Percentiles rank a stretch among this genome's conserved stretches.
phyloP scores from a whole-genome alignment of 176 grass and related monocot genomes.

The Dactylis glomerata region DNA sequence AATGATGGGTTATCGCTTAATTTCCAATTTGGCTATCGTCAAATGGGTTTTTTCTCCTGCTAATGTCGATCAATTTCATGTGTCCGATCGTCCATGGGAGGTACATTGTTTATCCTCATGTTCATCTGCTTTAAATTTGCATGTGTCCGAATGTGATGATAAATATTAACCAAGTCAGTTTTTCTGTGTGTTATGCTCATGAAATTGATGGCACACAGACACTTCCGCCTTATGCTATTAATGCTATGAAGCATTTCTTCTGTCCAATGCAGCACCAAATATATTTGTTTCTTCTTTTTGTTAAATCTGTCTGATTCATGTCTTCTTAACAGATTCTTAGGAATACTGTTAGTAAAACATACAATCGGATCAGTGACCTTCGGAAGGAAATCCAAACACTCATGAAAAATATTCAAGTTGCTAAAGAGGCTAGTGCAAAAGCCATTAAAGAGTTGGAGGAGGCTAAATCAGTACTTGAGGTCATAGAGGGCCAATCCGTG shows the following conservation, averaged over 20 bases:
- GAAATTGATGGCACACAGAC: neutral
- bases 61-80: conserved; percentile 84
- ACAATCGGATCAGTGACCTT: conserved; percentile 83
- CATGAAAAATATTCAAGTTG: conserved; percentile 57
- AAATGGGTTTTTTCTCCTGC: conserved; percentile 86
- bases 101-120: conserved; percentile 32
- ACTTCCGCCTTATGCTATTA: conserved; percentile 7
- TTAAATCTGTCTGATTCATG: conserved; percentile 23
- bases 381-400: conserved; percentile 84
- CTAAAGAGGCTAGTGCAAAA: conserved; percentile 59
- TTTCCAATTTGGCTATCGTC: conserved; percentile 92
- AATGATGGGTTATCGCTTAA: conserved; percentile 91
- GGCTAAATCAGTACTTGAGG: conserved; percentile 65
- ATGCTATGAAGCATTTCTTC: neutral
- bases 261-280: neutral
- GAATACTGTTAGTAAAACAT: conserved; percentile 95
- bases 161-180: conserved; percentile 2
- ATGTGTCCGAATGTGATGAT: neutral
- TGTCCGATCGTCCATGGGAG: conserved; percentile 99
- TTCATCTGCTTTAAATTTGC: conserved; percentile 3
- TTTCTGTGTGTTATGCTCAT: conserved; percentile 16
- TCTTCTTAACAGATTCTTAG: conserved; percentile 72
- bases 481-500: conserved; percentile 66
- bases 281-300: neutral
- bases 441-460: conserved; percentile 58